These are phyloP conservation scores for Skeletonema tropicum DNA, from an alignment of 108 stramenopile species.

Conservation along the genomic window DNA sequence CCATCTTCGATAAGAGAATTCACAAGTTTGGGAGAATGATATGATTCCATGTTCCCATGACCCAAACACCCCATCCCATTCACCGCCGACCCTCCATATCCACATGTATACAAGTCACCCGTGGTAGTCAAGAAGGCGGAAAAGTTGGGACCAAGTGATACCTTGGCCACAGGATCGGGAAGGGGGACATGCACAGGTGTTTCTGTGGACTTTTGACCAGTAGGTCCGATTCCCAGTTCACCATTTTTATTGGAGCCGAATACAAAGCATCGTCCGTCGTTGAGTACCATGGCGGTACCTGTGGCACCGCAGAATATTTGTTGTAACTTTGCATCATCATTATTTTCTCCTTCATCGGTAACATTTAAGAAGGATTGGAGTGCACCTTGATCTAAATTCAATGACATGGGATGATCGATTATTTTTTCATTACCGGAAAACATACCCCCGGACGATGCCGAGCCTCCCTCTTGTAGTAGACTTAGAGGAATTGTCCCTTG, in stretches of 20 bases:
- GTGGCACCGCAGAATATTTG: constrained; percentile 65
- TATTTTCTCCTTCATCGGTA: background rate
- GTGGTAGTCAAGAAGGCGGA: constrained; percentile 60
- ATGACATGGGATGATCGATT: constrained; percentile 34
- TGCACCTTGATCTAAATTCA: constrained; percentile 20
- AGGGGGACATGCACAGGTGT: constrained; percentile 21
- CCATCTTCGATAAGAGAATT: constrained; percentile 78
- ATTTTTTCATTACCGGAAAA: constrained; percentile 29
- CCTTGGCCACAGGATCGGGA: constrained; percentile 35
- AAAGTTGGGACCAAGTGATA: constrained; percentile 59
- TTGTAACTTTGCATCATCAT: constrained; percentile 9
- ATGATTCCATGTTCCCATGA: constrained; percentile 67
- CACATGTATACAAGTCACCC: constrained; percentile 83
- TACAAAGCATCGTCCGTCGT: constrained; percentile 63
- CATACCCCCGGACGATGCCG: background rate
- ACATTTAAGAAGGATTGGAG: background rate
- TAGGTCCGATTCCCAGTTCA: constrained; percentile 68
- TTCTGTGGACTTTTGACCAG: constrained; percentile 20
- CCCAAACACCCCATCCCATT: constrained; percentile 77
- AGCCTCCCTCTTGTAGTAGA: constrained; percentile 6
- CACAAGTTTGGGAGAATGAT: constrained; percentile 68
- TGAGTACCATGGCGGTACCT: constrained; percentile 60
- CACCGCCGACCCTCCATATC: constrained; percentile 70
- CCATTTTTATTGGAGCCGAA: constrained; percentile 75
- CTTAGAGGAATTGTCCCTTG: constrained; percentile 33